Percentiles rank a stretch among this genome's conserved stretches.
phyloP scores from a whole-genome alignment of 164 flowering plant species.

The Pachysandra terminalis region DNA sequence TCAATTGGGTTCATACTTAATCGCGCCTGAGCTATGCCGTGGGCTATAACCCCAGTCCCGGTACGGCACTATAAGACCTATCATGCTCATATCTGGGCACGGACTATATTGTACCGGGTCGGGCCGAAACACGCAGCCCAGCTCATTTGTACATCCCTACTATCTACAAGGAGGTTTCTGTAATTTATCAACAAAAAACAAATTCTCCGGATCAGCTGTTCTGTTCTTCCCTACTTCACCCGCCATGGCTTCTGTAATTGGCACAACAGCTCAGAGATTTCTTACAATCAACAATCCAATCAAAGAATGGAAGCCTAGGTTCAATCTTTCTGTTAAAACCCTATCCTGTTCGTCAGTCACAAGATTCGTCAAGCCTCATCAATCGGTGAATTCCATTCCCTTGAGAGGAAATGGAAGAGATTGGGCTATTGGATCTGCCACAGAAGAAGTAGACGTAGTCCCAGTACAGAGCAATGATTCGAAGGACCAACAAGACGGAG shows the following conservation, averaged over 20 bases:
- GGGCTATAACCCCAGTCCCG: no score
- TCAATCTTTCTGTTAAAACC: background rate
- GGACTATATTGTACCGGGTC: no score
- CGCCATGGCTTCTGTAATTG: background rate
- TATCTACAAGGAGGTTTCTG: no score
- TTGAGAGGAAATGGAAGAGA: background rate
- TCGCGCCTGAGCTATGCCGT: no score
- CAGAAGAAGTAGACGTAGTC: constrained; percentile 35
- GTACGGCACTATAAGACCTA: no score
- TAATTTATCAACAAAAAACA: no score
- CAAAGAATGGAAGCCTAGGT: background rate
- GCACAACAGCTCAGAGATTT: background rate
- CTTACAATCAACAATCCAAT: background rate
- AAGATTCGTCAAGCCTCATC: background rate
- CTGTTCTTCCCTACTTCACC: background rate
- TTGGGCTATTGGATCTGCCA: background rate
- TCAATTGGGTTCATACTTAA: no score
- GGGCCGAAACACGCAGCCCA: no score
- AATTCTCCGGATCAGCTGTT: no score
- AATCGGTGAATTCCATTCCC: background rate
- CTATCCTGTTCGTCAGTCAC: background rate
- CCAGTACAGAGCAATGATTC: constrained; percentile 42
- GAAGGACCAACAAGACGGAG: constrained; percentile 37
- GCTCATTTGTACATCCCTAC: no score
- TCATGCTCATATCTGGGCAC: no score